phyloP scores from a whole-genome alignment of 2,329 filamentous ascomycete genomes.

The Monosporascus sp. region DNA sequence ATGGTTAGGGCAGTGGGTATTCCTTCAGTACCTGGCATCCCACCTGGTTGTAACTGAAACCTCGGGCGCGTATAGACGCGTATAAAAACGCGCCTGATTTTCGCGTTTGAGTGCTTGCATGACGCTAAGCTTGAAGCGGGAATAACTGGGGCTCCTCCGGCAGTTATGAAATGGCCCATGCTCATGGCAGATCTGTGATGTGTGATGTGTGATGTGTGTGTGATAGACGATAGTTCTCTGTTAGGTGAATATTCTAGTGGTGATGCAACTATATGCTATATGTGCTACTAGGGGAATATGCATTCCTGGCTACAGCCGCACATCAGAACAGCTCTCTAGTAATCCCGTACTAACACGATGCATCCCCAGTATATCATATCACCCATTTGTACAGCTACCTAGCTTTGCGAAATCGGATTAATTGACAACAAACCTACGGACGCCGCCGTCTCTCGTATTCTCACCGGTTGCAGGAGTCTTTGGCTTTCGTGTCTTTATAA shows the following conservation, averaged over 20 bases:
- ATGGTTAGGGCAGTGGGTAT: neutral
- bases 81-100: neutral
- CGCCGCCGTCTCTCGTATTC: neutral
- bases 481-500: neutral
- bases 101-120: neutral
- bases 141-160: too few relatives aligned
- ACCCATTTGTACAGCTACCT: neutral
- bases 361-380: too few relatives aligned
- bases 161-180: too few relatives aligned
- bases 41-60: neutral
- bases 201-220: too few relatives aligned
- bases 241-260: too few relatives aligned
- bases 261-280: too few relatives aligned
- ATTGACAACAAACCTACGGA: neutral
- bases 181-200: too few relatives aligned
- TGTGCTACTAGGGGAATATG: too few relatives aligned
- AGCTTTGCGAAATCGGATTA: neutral
- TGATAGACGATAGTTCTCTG: too few relatives aligned
- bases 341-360: too few relatives aligned
- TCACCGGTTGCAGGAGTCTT: neutral
- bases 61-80: neutral
- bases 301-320: too few relatives aligned
- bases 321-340: too few relatives aligned
- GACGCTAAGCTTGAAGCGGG: neutral
- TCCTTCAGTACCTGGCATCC: neutral